Base-by-base conservation (phyloP, 257 asterid species). In the Nicotiana noctiflora region DNA sequence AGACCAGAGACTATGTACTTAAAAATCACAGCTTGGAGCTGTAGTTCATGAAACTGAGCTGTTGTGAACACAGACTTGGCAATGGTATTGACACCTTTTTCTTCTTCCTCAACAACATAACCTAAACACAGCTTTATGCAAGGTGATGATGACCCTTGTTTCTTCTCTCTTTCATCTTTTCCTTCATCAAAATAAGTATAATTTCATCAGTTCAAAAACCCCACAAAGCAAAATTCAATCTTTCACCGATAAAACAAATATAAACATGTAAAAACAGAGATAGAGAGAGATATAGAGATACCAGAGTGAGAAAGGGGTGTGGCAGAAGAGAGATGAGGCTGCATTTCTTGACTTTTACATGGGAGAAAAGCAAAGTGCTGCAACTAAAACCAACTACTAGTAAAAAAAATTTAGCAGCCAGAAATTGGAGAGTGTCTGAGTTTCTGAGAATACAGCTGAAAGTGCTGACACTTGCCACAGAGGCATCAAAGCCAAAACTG, bases 51-150 rank as follows among this genome's bases (percentile, higher is more conserved):
- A 77, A 88, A 62, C 77, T 91, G 96, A 1, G 62, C 84, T 3
- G 61, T 81, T 10, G 83, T 90, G 84, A 89, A 91, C 76, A 75
- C 52, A 59, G n/a, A 59, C 25, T 77, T 59, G 4, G 37, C 56
- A 3, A 13, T 23, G 67, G 37, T 32, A 7, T 23, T 23, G 74
- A 56, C 23, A 79, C 29, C 76, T 21, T 65, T 81, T 74, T 84
- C 81, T 79, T 84, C 89, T 76, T 82, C 82, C 21, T 82, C 65
- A 82, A 76, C 70, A 68, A 62, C 55, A 31, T 86, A 81, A 72
- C 87, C 83, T 67, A 91, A 84, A 63, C 85, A 87, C 81, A 92
- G 86, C 85, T 89, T 84, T 79, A 89, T 78, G 56, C 68, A 32
- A 77, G 76, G 64, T 64, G 78, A 76, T 64, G 78, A 76, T 40